A percentile compares a stretch with the other conserved stretches of the same genome.
phyloP scores from a whole-genome alignment of 371 early-diverging fungal species.

The Rhizomucor pusillus region DNA sequence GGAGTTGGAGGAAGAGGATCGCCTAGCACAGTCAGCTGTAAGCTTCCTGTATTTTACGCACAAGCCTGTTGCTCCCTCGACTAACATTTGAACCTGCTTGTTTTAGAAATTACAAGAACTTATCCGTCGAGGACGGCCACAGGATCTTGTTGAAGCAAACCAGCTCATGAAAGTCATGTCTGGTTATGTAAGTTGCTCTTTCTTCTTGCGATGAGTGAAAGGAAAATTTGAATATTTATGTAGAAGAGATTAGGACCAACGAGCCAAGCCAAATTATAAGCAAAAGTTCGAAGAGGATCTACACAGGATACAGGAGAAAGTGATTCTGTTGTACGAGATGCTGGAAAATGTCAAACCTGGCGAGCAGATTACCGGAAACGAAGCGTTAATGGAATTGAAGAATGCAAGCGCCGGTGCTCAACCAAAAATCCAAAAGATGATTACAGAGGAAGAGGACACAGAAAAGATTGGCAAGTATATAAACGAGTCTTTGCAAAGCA shows the following conservation, averaged over 20 bases:
- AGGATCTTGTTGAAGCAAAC: slow-evolving; percentile 93
- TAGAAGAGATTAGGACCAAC: slow-evolving; percentile 56
- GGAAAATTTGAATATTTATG: too few relatives aligned
- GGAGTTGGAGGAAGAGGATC: slow-evolving; percentile 94
- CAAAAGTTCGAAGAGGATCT: slow-evolving; percentile 83
- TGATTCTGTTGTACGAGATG: slow-evolving; percentile 76
- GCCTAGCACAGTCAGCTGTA: slow-evolving; percentile 87
- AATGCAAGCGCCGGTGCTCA: slow-evolving; percentile 61
- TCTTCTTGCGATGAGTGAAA: background rate
- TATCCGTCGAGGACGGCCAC: slow-evolving; percentile 93
- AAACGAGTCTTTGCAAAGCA: slow-evolving; percentile 2
- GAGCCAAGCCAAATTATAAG: slow-evolving; percentile 81
- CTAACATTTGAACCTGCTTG: background rate
- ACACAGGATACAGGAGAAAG: slow-evolving; percentile 75
- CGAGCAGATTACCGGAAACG: slow-evolving; percentile 49
- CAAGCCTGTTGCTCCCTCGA: background rate
- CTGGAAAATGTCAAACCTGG: slow-evolving; percentile 64
- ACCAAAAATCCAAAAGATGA: slow-evolving; percentile 75
- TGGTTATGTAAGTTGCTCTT: slow-evolving; percentile 86
- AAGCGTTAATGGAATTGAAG: slow-evolving; percentile 54
- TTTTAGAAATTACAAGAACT: slow-evolving; percentile 92
- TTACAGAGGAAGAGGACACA: slow-evolving; percentile 35
- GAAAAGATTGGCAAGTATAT: slow-evolving; percentile 22
- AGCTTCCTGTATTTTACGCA: slow-evolving; percentile 11
- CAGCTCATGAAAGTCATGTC: slow-evolving; percentile 96